Evolutionary conservation across 2,329 filamentous ascomycete genomes (phyloP).

Genomic region (Calonectria ilicicola): DNA sequence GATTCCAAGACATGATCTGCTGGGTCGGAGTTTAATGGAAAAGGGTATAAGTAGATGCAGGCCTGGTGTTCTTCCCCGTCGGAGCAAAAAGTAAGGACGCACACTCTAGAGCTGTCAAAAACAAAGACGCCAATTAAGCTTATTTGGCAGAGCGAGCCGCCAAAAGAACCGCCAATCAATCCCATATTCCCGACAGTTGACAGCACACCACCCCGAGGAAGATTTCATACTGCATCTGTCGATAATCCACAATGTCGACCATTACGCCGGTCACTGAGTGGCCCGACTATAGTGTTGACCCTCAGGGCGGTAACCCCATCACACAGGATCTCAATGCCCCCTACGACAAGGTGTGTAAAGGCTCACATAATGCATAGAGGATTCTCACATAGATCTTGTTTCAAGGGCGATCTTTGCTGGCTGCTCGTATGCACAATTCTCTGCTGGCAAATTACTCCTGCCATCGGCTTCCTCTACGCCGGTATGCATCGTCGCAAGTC

Average conservation of each 20-base stretch:
- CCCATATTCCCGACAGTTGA: neutral
- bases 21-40: neutral
- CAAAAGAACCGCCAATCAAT: neutral
- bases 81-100: neutral
- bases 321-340: conserved; percentile 57
- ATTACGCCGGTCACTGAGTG: conserved; percentile 50
- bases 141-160: neutral
- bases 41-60: conserved; percentile 3
- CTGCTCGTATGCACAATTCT: conserved; percentile 52
- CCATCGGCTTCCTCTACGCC: conserved; percentile 54
- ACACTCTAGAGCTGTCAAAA: neutral
- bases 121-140: neutral
- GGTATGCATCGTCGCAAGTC: conserved; percentile 53
- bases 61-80: neutral
- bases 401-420: conserved; percentile 57
- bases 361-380: accelerated
- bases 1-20: neutral
- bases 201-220: neutral
- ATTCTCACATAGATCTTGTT: conserved; percentile 9
- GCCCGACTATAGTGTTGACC: conserved; percentile 55
- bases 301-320: conserved; percentile 56
- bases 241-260: conserved; percentile 2
- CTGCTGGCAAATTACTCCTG: conserved; percentile 54
- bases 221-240: neutral
- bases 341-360: conserved; percentile 53